Percentiles rank a stretch among this genome's conserved stretches.
These are phyloP conservation scores for Amanita rubescens DNA, from an alignment of 768 basidiomycete species.

Conservation along the genomic window DNA sequence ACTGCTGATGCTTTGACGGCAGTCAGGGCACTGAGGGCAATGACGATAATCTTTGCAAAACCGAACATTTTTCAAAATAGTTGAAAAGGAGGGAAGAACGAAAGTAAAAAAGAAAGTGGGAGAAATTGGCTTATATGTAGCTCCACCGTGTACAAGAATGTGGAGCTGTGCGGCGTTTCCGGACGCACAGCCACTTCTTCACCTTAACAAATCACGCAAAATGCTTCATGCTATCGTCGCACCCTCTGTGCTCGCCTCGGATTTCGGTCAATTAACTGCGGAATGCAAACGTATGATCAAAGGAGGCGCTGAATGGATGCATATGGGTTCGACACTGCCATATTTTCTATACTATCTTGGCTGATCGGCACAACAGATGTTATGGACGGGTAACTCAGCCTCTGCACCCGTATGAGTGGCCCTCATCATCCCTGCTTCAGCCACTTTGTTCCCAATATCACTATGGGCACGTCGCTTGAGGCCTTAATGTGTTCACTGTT, in stretches of 20 bases:
- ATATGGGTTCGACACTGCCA: constrained; percentile 65
- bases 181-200: not conserved
- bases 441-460: constrained; percentile 98
- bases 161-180: constrained; percentile 4
- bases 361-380: constrained; percentile 54
- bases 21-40: constrained; percentile 24
- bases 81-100: constrained; percentile 11
- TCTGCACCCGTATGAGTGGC: constrained; percentile 8
- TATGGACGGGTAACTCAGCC: constrained; percentile 78
- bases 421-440: constrained; percentile 31
- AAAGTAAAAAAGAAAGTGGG: constrained; percentile 6
- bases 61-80: constrained; percentile 29
- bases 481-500: constrained; percentile 1
- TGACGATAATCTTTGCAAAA: constrained; percentile 30
- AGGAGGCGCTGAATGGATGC: constrained; percentile 94
- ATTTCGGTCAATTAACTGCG: constrained; percentile 90
- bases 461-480: constrained; percentile 63
- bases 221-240: constrained; percentile 94
- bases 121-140: constrained; percentile 3
- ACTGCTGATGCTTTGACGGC: constrained; percentile 25
- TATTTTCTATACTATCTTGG: not conserved
- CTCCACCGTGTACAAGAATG: not conserved
- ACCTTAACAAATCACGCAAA: not conserved
- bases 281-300: constrained; percentile 98
- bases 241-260: constrained; percentile 93